These are phyloP conservation scores for Globisporangium rhizosaccharum DNA, from an alignment of 352 stramenopile genomes.

Conservation along the genomic window DNA sequence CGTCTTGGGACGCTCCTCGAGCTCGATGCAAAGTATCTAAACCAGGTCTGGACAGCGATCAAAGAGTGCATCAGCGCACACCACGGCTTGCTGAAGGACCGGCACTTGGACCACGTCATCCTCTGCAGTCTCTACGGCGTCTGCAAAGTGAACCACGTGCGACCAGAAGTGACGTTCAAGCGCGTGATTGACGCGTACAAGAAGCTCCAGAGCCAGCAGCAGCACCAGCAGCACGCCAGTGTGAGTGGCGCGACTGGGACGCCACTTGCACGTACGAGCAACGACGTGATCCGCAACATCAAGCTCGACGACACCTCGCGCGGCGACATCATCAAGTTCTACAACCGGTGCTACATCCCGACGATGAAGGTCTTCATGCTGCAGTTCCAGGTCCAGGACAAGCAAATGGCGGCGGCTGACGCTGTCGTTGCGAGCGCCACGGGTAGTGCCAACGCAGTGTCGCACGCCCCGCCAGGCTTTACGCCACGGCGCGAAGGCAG, in stretches of 20 bases:
- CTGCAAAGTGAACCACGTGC: slow-evolving; percentile 78
- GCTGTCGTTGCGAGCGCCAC: slow-evolving; percentile 44
- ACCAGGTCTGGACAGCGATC: slow-evolving; percentile 83
- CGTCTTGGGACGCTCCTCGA: slow-evolving; percentile 61
- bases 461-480: slow-evolving; percentile 31
- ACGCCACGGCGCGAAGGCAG: slow-evolving; percentile 30
- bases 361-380: slow-evolving; percentile 84
- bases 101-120: slow-evolving; percentile 78
- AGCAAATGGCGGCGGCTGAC: slow-evolving; percentile 70
- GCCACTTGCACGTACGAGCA: slow-evolving; percentile 32
- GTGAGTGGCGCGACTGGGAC: slow-evolving; percentile 14
- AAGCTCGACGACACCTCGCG: slow-evolving; percentile 50
- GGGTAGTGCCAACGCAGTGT: slow-evolving; percentile 3
- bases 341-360: slow-evolving; percentile 81
- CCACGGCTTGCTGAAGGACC: slow-evolving; percentile 57
- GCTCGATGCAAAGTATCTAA: slow-evolving; percentile 69
- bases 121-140: slow-evolving; percentile 83
- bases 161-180: slow-evolving; percentile 69
- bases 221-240: slow-evolving; percentile 5
- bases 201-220: slow-evolving; percentile 42
- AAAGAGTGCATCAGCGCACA: slow-evolving; percentile 75
- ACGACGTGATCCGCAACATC: slow-evolving; percentile 77
- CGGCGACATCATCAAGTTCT: slow-evolving; percentile 89
- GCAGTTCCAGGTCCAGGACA: slow-evolving; percentile 82
- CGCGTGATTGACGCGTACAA: slow-evolving; percentile 75